Base-by-base conservation (phyloP, 768 basidiomycete species). In the Suillus hirtellus region DNA sequence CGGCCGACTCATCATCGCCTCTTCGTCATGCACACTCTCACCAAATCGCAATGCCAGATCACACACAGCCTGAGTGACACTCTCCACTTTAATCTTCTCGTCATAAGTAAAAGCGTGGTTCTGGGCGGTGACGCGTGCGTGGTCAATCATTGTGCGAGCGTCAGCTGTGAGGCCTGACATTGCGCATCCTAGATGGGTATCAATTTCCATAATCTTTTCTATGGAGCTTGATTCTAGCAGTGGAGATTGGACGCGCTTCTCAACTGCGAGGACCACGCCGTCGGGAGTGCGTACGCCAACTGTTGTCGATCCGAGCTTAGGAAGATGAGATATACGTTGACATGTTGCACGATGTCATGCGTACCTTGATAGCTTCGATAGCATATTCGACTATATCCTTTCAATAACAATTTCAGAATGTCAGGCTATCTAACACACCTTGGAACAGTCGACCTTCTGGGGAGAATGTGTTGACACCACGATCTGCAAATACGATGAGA, bases 181-280 rank as follows among this genome's bases (percentile, higher is more conserved):
- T 63, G 97, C 97, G 69, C 96, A 98, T 11, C 95, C 97, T 64
- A 99, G 87, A 79, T 99, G 97, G 14, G 77, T 68, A 79, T 99
- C 97, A 71, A 99, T 99, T 81, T 99, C 97, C 96, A 99, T 98
- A 75, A 99, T 99, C 83, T 99, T 99, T 77, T 99, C 96, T 72
- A 99, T 95, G 61, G 95, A 96, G 66, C 86, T 90, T 46, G 95
- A 88, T 80, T 98, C 97, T 71, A 99, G 87, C 55, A 99, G 85
- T 11, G 95, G 93, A 0, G 96, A 98, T 77, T 97, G 95, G 60
- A 97, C 94, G 76, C 97, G 95, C 80, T 99, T 99, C 82, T 99
- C 97, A 68, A 99, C 95, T 61, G 87, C 97, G 63, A 99, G 89
- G 67, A 99, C 83, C 68, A 95, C 91, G 64, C 97, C 97, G 69